Base-by-base conservation (phyloP, 208 protist genomes). In the Strigomonas culicis region DNA sequence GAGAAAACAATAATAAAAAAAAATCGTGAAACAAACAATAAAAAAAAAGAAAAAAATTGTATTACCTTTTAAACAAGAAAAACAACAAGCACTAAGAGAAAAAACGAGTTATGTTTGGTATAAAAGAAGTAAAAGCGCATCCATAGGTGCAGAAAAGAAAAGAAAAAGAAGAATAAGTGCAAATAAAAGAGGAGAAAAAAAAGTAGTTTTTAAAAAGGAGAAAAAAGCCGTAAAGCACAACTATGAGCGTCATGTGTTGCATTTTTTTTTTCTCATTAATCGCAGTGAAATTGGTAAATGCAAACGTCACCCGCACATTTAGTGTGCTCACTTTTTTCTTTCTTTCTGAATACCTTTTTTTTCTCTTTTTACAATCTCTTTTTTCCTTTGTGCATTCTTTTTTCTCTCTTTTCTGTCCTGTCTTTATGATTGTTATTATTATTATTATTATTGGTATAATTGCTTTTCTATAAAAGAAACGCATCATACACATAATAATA, bases 361-460 rank as follows among this genome's bases (percentile, higher is more conserved):
- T n/a, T n/a, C n/a, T n/a, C n/a, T n/a, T n/a, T n/a, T n/a, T n/a
- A n/a, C n/a, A n/a, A 21, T 47, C 13, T 19, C 41, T 19, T 19
- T 47, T 47, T 47, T 47, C 57, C 59, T 70, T 78, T 66, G n/a
- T 46, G 52, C 57, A 67, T 36, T 43, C 44, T 66, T 43, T 52
- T 28, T 39, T 2, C 53, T 64, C 21, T 32, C n/a, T 55, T 64
- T 47, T 36, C 43, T 64, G 17, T 53, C 28, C 1, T 28, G 49
- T 17, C 25, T 53, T 13, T 30, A 22, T 53, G 41, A 50, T 70
- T 74, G 61, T 19, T 31, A 59, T 39, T 67, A 36, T 30, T 21
- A 56, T 34, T 53, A n/a, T 27, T 19, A 39, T 64, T 19, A 27
- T 21, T 50, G 41, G 25, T 34, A 11, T 52, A 25, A 43, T 43